Conservation (phyloP, 768 basidiomycete genomes). For the Chalciporus pseudorubinellus region DNA sequence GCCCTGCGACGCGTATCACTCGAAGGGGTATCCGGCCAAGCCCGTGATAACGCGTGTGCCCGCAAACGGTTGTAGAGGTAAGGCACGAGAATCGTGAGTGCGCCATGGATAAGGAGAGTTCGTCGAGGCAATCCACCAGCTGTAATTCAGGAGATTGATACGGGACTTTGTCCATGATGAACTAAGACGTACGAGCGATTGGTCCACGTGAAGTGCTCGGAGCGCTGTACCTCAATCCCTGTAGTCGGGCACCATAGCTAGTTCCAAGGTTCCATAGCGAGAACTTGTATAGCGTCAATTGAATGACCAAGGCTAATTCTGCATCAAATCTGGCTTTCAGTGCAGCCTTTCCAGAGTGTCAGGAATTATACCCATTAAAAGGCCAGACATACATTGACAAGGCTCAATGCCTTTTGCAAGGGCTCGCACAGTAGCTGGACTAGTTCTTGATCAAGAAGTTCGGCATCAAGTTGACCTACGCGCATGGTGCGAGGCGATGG, state of each 20-base stretch:
- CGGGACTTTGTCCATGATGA: background rate
- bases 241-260: slow-evolving; percentile 81
- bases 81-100: slow-evolving; percentile 70
- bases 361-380: slow-evolving; percentile 5
- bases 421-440: slow-evolving; percentile 79
- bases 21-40: slow-evolving; percentile 91
- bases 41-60: slow-evolving; percentile 69
- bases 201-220: slow-evolving; percentile 3
- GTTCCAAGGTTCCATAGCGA: slow-evolving; percentile 80
- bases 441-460: slow-evolving; percentile 86
- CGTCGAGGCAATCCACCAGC: slow-evolving; percentile 65
- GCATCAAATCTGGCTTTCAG: slow-evolving; percentile 66
- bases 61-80: slow-evolving; percentile 78
- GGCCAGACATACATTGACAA: slow-evolving; percentile 56
- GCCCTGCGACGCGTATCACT: slow-evolving; percentile 69
- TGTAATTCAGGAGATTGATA: slow-evolving; percentile 25
- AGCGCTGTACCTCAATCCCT: slow-evolving; percentile 65
- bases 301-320: slow-evolving; percentile 69
- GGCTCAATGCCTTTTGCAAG: slow-evolving; percentile 65
- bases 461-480: slow-evolving; percentile 89
- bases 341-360: slow-evolving; percentile 44
- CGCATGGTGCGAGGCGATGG: slow-evolving; percentile 56
- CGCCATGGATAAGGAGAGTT: slow-evolving; percentile 62
- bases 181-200: slow-evolving; percentile 21
- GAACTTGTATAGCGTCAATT: slow-evolving; percentile 72